Conservation (phyloP, 228 moss, liverwort and hornwort species). For the Sphagnum fallax region DNA sequence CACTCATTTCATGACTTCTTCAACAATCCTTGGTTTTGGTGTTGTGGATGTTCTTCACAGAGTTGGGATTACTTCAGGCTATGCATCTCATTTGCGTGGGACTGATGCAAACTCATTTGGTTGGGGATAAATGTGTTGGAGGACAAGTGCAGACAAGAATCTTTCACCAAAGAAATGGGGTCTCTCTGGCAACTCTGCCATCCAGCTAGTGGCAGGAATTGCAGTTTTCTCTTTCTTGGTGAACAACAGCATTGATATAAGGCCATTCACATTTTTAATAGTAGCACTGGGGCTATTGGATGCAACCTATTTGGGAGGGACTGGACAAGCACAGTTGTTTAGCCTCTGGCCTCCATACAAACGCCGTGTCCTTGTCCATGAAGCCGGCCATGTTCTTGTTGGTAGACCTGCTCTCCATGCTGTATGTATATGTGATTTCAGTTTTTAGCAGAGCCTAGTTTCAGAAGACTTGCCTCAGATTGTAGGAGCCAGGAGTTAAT, state of each 20-base stretch:
- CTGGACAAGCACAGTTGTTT: conserved; percentile 55
- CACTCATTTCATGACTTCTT: background rate
- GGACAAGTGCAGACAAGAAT: conserved; percentile 5
- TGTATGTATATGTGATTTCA: too few relatives aligned
- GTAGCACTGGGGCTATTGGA: conserved; percentile 68
- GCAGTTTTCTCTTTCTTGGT: conserved; percentile 61
- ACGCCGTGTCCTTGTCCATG: conserved; percentile 81
- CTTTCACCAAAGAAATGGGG: conserved; percentile 99
- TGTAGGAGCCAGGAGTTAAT: too few relatives aligned
- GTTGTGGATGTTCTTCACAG: background rate
- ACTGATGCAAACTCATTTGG: too few relatives aligned
- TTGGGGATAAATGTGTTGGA: too few relatives aligned
- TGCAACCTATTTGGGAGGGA: conserved; percentile 76
- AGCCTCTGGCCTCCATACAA: conserved; percentile 82
- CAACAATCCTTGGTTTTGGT: background rate
- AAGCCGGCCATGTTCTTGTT: conserved; percentile 97
- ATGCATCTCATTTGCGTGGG: background rate
- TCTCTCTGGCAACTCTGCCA: conserved; percentile 52
- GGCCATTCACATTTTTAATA: conserved; percentile 46
- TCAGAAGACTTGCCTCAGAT: too few relatives aligned
- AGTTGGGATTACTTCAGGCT: background rate
- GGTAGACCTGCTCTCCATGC: conserved; percentile 28
- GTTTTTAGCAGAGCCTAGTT: too few relatives aligned
- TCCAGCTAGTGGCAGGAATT: conserved; percentile 48
- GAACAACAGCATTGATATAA: conserved; percentile 66